A percentile compares a stretch with the other conserved stretches of the same genome.
These are phyloP conservation scores for Funneliformis geosporum DNA, from an alignment of 192 early-diverging fungal genomes.

Conservation along the genomic window DNA sequence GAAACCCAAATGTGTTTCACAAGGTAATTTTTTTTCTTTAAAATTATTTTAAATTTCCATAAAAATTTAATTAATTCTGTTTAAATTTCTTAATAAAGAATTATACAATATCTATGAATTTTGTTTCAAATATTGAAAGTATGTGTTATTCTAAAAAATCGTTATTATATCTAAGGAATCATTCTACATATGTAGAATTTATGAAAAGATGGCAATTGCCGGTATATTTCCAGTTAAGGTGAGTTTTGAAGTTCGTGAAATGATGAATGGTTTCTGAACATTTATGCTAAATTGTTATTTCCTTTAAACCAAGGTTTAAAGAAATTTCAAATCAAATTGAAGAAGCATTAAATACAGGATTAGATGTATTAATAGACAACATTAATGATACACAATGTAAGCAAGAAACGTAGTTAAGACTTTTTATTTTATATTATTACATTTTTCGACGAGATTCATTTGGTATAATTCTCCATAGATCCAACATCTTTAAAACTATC, in stretches of 20 bases:
- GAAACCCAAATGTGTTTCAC: constrained; percentile 71
- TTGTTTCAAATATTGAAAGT: constrained; percentile 53
- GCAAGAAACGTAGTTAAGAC: neutral
- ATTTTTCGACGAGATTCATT: neutral
- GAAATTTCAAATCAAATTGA: constrained; percentile 51
- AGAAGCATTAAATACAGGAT: constrained; percentile 31
- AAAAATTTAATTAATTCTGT: neutral
- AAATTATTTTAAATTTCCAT: neutral
- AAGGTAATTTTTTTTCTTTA: constrained; percentile 41
- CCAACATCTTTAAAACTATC: constrained; percentile 37
- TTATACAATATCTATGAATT: constrained; percentile 57
- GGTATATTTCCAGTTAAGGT: constrained; percentile 63
- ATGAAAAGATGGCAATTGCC: constrained; percentile 63
- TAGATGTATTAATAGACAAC: constrained; percentile 11
- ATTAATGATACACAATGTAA: constrained; percentile 13
- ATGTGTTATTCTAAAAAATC: constrained; percentile 47
- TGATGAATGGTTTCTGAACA: no score
- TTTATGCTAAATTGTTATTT: neutral
- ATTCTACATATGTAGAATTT: constrained; percentile 53
- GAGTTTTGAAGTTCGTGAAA: constrained; percentile 24
- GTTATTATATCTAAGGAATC: constrained; percentile 50
- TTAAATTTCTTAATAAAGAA: constrained; percentile 40
- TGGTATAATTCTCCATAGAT: neutral
- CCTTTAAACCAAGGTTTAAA: constrained; percentile 41
- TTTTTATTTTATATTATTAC: neutral